Percentiles rank a stretch among this genome's conserved stretches.
These are phyloP conservation scores for Gnaphalium uliginosum DNA, from an alignment of 129 eudicot species.

Conservation along the genomic window DNA sequence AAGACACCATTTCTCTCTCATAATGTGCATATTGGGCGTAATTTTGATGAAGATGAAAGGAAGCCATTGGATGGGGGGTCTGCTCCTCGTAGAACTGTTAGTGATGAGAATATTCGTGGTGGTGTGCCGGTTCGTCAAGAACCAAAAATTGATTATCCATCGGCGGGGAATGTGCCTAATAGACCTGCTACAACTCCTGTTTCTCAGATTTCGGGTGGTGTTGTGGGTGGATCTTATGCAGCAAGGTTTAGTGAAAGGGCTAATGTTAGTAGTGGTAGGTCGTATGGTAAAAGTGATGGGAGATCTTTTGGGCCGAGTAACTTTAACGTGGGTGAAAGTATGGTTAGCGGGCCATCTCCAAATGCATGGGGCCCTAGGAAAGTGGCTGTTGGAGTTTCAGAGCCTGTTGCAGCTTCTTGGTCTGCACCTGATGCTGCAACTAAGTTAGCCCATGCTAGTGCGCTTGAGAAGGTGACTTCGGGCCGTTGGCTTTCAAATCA, in stretches of 20 bases:
- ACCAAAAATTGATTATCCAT: conserved; percentile 40
- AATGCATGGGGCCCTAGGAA: conserved; percentile 85
- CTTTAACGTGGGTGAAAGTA: conserved; percentile 11
- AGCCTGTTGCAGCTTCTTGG: conserved; percentile 52
- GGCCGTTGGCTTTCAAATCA: conserved; percentile 93
- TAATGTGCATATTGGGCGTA: conserved; percentile 59
- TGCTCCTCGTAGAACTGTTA: conserved; percentile 63
- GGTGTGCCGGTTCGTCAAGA: conserved; percentile 39
- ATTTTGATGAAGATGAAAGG: conserved; percentile 95
- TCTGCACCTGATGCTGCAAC: conserved; percentile 69
- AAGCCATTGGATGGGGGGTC: conserved; percentile 81
- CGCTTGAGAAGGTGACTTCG: conserved; percentile 86
- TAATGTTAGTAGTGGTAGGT: conserved; percentile 36
- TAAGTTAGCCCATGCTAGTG: conserved; percentile 91
- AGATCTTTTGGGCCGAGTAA: conserved; percentile 22
- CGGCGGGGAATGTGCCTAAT: conserved; percentile 34
- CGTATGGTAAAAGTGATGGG: conserved; percentile 20
- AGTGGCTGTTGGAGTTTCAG: conserved; percentile 43
- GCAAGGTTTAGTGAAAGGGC: conserved; percentile 46
- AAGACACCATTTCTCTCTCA: conserved; percentile 66
- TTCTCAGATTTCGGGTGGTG: conserved; percentile 37
- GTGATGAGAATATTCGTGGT: conserved; percentile 59
- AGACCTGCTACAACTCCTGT: conserved; percentile 47
- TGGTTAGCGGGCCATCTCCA: conserved; percentile 45
- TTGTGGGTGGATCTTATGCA: conserved; percentile 41